These are phyloP conservation scores for Auriscalpium orientale DNA, from an alignment of 768 basidiomycete species.

Conservation along the genomic window DNA sequence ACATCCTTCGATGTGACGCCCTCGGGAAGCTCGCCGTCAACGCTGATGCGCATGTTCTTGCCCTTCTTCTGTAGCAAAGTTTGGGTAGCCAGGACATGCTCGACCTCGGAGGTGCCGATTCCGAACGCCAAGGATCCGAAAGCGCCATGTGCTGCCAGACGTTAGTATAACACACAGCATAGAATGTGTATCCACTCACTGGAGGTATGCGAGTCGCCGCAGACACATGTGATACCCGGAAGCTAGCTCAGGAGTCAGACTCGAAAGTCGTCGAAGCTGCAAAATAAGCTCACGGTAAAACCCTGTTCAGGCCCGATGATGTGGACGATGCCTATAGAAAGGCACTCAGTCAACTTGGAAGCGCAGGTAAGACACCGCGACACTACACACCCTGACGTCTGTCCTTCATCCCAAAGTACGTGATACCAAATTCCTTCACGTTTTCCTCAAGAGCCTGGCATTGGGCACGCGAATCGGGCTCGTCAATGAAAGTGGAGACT, in stretches of 20 bases:
- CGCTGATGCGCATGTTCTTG: constrained; percentile 60
- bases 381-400: constrained; percentile 44
- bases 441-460: constrained; percentile 54
- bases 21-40: constrained; percentile 46
- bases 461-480: constrained; percentile 53
- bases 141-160: constrained; percentile 45
- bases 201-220: constrained; percentile 61
- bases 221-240: constrained; percentile 44
- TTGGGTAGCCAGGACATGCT: constrained; percentile 63
- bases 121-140: constrained; percentile 64
- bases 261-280: not conserved
- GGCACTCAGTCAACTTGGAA: not conserved
- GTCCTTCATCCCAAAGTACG: constrained; percentile 64
- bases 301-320: constrained; percentile 64
- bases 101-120: constrained; percentile 62
- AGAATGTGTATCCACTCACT: constrained; percentile 28
- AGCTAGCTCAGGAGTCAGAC: constrained; percentile 20
- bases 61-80: constrained; percentile 54
- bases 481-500: constrained; percentile 42
- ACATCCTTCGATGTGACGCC: constrained; percentile 60
- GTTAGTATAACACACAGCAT: not conserved
- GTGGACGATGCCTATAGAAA: constrained; percentile 39
- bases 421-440: constrained; percentile 58
- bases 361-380: not conserved
- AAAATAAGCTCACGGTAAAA: constrained; percentile 36